A percentile compares a stretch with the other conserved stretches of the same genome.
These are phyloP conservation scores for Colletotrichum phormii DNA, from an alignment of 2,329 filamentous ascomycete genomes.

Conservation along the genomic window DNA sequence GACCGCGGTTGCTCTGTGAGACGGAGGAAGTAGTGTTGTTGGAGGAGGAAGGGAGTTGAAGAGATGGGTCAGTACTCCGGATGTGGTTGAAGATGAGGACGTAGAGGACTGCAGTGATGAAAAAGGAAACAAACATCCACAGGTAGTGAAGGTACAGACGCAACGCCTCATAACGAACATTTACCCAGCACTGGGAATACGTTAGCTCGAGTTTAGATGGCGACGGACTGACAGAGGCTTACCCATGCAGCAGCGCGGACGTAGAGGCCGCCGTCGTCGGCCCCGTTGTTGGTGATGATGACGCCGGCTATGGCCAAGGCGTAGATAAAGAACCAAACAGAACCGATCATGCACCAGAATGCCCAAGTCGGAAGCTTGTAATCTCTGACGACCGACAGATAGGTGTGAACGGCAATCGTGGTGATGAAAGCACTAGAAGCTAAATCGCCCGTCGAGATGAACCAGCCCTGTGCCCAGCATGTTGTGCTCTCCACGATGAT, in stretches of 20 bases:
- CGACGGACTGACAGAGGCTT: conserved; percentile 64
- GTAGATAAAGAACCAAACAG: conserved; percentile 59
- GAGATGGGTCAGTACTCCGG: conserved; percentile 44
- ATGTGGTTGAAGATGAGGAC: conserved; percentile 54
- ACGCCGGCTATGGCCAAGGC: conserved; percentile 23
- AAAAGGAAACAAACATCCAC: conserved; percentile 65
- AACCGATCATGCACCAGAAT: conserved; percentile 56
- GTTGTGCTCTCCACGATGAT: conserved; percentile 60
- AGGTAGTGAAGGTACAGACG: conserved; percentile 72
- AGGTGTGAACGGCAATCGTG: conserved; percentile 68
- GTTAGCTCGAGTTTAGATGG: conserved; percentile 69
- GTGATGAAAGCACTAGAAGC: conserved; percentile 68
- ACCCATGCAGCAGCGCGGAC: conserved; percentile 67
- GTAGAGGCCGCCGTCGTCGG: conserved; percentile 49
- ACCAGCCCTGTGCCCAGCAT: conserved; percentile 67
- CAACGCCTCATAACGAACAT: conserved; percentile 59
- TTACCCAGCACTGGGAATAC: conserved; percentile 69
- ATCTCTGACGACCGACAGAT: conserved; percentile 62
- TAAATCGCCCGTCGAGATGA: conserved; percentile 68
- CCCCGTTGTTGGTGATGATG: conserved; percentile 27
- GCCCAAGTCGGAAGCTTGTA: conserved; percentile 57
- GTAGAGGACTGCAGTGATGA: conserved; percentile 53
- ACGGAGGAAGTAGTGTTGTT: conserved; percentile 24
- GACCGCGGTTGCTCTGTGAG: conserved; percentile 3
- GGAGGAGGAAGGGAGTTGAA: conserved; percentile 36